Conservation (phyloP, 148 eudicot species). For the Nepenthes gracilis region DNA sequence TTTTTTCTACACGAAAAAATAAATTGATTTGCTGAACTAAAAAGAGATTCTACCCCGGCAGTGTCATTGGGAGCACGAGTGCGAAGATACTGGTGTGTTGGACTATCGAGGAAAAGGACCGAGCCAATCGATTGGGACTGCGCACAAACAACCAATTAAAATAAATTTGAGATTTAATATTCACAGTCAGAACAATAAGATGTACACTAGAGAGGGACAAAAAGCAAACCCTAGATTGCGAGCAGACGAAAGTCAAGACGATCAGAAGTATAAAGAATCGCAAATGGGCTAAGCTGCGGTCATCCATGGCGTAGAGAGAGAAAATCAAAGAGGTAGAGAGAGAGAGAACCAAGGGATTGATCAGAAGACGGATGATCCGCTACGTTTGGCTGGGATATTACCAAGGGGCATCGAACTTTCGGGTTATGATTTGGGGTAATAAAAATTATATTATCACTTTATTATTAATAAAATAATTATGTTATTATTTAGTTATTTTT, state of each 20-base stretch:
- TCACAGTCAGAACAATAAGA: neutral
- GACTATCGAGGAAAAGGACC: constrained; percentile 61
- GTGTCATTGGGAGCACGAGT: constrained; percentile 17
- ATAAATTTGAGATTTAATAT: constrained; percentile 1
- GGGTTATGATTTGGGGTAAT: too few species aligned
- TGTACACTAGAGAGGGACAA: neutral
- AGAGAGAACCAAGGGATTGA: neutral
- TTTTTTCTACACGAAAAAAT: too few species aligned
- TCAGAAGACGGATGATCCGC: neutral
- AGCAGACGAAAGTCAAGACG: constrained; percentile 14
- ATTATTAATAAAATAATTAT: too few species aligned
- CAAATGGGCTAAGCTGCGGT: neutral
- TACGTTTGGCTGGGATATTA: too few species aligned
- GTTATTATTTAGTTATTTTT: too few species aligned
- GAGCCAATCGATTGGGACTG: constrained; percentile 44
- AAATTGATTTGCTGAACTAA: too few species aligned
- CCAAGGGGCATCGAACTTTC: too few species aligned
- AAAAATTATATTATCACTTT: too few species aligned
- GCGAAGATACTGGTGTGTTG: constrained; percentile 45
- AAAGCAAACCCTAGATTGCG: constrained; percentile 25
- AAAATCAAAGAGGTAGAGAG: constrained; percentile 8
- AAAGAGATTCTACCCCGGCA: constrained; percentile 8
- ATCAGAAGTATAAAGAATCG: constrained; percentile 8
- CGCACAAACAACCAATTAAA: constrained; percentile 5
- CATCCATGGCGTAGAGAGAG: constrained; percentile 10